These are phyloP conservation scores for Suillus discolor DNA, from an alignment of 768 basidiomycete genomes.

Conservation along the genomic window DNA sequence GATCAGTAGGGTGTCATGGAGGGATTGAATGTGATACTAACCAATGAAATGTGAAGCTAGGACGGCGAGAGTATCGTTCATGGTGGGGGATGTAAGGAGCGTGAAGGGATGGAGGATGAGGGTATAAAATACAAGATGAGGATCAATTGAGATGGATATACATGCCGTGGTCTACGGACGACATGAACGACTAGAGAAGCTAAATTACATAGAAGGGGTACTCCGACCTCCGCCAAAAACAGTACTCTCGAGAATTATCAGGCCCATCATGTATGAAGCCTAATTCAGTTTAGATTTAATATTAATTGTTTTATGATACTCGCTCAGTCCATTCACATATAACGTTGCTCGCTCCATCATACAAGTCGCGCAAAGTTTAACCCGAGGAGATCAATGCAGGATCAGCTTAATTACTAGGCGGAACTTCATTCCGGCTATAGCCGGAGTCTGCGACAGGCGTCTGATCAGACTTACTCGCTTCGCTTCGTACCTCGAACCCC, in stretches of 20 bases:
- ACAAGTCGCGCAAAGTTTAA: background rate
- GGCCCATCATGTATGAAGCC: background rate
- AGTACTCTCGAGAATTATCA: background rate
- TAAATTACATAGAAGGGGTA: conserved; percentile 7
- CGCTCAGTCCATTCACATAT: too few species aligned
- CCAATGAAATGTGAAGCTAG: conserved; percentile 32
- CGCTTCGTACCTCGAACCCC: too few species aligned
- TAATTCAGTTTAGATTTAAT: conserved; percentile 2
- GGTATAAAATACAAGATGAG: conserved; percentile 9
- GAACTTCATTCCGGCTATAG: background rate
- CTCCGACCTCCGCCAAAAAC: background rate
- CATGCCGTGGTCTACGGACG: conserved; percentile 32
- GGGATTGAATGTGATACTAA: conserved; percentile 3
- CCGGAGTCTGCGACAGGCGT: background rate
- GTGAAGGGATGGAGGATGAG: background rate
- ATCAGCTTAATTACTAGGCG: too few species aligned
- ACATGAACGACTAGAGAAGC: conserved; percentile 30
- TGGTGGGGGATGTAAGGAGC: conserved; percentile 12
- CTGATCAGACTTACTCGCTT: background rate
- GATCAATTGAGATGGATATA: conserved; percentile 19
- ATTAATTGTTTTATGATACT: background rate
- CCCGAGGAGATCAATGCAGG: background rate
- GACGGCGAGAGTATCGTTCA: conserved; percentile 21
- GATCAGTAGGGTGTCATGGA: conserved; percentile 11
- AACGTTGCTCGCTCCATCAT: background rate